Conservation (phyloP, 164 flowering plant species). For the Nymphaea thermarum region DNA sequence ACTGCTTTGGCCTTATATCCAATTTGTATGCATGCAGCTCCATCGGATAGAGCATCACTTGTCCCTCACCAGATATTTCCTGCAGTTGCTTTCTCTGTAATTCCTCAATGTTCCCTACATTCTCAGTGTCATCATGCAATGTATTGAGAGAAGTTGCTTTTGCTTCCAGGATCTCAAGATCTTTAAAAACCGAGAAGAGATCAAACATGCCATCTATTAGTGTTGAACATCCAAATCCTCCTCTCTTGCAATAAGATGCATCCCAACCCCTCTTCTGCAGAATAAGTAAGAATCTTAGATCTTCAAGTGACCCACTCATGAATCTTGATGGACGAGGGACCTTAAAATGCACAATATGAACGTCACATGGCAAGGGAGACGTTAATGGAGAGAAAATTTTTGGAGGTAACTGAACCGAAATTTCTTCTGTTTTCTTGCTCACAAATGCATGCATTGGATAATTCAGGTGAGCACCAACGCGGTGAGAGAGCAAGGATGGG, state of each 20-base stretch:
- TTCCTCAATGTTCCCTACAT: slow-evolving; percentile 64
- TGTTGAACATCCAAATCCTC: slow-evolving; percentile 39
- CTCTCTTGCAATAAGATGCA: slow-evolving; percentile 57
- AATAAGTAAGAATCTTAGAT: slow-evolving; percentile 49
- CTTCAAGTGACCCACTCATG: slow-evolving; percentile 14
- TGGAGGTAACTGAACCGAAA: slow-evolving; percentile 43
- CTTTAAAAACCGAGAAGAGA: slow-evolving; percentile 63
- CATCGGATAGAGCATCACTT: slow-evolving; percentile 70
- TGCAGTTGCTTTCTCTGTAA: slow-evolving; percentile 12
- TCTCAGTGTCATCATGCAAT: slow-evolving; percentile 59
- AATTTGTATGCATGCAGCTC: slow-evolving; percentile 93
- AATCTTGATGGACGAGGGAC: slow-evolving; percentile 68
- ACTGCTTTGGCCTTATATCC: slow-evolving; percentile 39
- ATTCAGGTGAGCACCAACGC: slow-evolving; percentile 63
- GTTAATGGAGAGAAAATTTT: slow-evolving; percentile 66
- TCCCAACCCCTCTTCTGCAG: slow-evolving; percentile 78
- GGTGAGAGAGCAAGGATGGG: slow-evolving; percentile 81
- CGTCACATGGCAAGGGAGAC: slow-evolving; percentile 76
- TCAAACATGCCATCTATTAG: slow-evolving; percentile 58
- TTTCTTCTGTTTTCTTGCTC: slow-evolving; percentile 54
- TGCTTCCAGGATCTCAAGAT: slow-evolving; percentile 44
- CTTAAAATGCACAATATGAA: slow-evolving; percentile 82
- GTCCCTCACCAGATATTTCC: slow-evolving; percentile 61
- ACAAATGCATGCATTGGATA: slow-evolving; percentile 68
- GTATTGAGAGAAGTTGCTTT: slow-evolving; percentile 81